Percentiles rank a stretch among this genome's conserved stretches.
Conservation (phyloP, 179 eudicot species). For the Patellifolia procumbens region DNA sequence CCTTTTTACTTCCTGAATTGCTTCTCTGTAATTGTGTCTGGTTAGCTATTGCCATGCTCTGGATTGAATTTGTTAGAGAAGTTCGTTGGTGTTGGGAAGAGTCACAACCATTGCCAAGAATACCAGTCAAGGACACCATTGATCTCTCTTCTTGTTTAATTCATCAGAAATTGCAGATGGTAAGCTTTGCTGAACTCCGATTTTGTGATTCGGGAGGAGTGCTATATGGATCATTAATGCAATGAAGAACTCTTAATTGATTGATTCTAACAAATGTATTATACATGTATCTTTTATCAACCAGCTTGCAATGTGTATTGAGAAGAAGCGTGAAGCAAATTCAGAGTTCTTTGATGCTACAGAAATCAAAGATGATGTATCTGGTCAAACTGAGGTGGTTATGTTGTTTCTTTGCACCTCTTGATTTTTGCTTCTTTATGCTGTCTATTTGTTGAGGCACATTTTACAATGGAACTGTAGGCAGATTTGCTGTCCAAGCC, state of each 20-base stretch:
- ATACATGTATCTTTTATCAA: background rate
- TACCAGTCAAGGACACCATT: slow-evolving; percentile 55
- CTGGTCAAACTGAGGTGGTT: slow-evolving; percentile 41
- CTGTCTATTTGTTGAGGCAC: slow-evolving; percentile 8
- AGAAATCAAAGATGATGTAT: slow-evolving; percentile 36
- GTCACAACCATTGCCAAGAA: slow-evolving; percentile 81
- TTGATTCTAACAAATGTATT: background rate
- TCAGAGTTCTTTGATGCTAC: slow-evolving; percentile 48
- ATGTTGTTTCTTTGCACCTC: slow-evolving; percentile 12
- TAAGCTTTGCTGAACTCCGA: slow-evolving; percentile 32
- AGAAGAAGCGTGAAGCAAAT: slow-evolving; percentile 58
- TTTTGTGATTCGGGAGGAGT: background rate
- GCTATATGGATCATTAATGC: background rate
- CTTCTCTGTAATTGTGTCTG: slow-evolving; percentile 18
- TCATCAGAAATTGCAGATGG: slow-evolving; percentile 96
- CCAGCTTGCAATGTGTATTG: slow-evolving; percentile 91
- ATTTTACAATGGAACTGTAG: slow-evolving; percentile 37
- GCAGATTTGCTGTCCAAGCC: slow-evolving; percentile 32
- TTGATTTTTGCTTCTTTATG: slow-evolving; percentile 9
- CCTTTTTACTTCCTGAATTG: background rate
- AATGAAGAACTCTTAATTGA: background rate
- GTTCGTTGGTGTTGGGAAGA: slow-evolving; percentile 99
- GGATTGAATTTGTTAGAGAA: slow-evolving; percentile 98
- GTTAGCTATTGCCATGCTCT: slow-evolving; percentile 85
- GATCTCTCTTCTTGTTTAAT: slow-evolving; percentile 89